phyloP scores from a whole-genome alignment of 129 eudicot species.

The Centaurea solstitialis region DNA sequence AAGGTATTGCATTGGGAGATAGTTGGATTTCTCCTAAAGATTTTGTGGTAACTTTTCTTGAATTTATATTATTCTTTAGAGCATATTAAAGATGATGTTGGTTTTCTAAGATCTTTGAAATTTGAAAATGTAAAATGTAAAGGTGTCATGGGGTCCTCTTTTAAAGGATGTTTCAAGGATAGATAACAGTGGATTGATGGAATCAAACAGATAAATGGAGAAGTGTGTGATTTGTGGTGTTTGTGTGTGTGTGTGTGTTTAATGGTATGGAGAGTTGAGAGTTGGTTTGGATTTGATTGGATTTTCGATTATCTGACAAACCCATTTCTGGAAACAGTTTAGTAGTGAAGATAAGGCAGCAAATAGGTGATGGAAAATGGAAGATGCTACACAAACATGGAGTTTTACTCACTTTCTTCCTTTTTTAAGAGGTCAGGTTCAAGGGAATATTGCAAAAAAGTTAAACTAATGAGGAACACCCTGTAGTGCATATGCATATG shows the following conservation, averaged over 20 bases:
- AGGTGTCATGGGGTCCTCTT: conserved; percentile 91
- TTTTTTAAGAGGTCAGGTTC: not conserved
- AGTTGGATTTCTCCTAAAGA: too few species aligned
- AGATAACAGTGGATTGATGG: conserved; percentile 54
- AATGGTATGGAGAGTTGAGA: not conserved
- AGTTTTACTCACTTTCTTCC: conserved; percentile 2
- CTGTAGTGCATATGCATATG: too few species aligned
- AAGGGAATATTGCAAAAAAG: too few species aligned
- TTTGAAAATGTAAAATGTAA: too few species aligned
- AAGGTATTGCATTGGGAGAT: too few species aligned
- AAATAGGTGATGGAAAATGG: conserved; percentile 40
- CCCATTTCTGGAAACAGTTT: conserved; percentile 44
- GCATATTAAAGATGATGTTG: too few species aligned
- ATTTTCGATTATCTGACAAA: conserved; percentile 27
- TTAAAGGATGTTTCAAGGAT: conserved; percentile 86
- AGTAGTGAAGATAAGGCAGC: conserved; percentile 56
- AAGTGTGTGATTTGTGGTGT: not conserved
- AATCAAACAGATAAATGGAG: conserved; percentile 57
- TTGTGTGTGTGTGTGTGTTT: conserved; percentile 18
- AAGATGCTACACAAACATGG: too few species aligned
- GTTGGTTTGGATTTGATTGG: conserved; percentile 4
- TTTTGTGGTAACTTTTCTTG: too few species aligned
- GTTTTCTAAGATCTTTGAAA: too few species aligned
- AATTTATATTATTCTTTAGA: too few species aligned
- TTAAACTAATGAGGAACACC: too few species aligned